A percentile compares a stretch with the other conserved stretches of the same genome.
Evolutionary conservation across 371 early-diverging fungal genomes (phyloP).

Genomic region (Globomyces sp.): DNA sequence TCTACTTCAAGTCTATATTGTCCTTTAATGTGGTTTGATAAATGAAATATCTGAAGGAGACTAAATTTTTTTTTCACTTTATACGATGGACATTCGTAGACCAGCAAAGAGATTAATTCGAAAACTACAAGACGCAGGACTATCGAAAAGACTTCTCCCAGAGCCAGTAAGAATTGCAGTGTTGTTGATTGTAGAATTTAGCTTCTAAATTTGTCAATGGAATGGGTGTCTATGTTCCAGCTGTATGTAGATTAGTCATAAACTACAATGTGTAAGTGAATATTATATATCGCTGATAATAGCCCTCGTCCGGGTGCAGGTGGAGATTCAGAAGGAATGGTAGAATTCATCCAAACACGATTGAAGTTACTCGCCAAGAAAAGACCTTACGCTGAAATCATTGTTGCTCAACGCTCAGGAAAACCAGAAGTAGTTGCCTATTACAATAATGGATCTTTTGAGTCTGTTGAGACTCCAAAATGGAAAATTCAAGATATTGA

Average conservation of each 20-base stretch:
- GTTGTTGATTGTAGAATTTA: slow-evolving; percentile 26
- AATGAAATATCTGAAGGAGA: too few species aligned
- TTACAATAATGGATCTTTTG: slow-evolving; percentile 31
- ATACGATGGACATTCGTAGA: too few species aligned
- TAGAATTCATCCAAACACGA: slow-evolving; percentile 33
- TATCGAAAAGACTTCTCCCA: slow-evolving; percentile 29
- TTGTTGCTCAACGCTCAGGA: slow-evolving; percentile 19
- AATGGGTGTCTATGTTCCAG: slow-evolving; percentile 33
- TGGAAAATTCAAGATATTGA: slow-evolving; percentile 23
- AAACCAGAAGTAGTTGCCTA: slow-evolving; percentile 27
- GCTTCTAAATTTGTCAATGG: slow-evolving; percentile 35
- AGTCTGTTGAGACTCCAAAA: slow-evolving; percentile 21
- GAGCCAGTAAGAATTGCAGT: slow-evolving; percentile 25
- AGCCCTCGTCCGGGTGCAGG: slow-evolving; percentile 37
- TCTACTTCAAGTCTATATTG: too few species aligned
- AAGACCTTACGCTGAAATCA: slow-evolving; percentile 41
- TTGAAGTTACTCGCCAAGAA: slow-evolving; percentile 26
- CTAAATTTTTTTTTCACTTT: too few species aligned
- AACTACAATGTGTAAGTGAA: slow-evolving; percentile 26
- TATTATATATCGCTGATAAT: not conserved
- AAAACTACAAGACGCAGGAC: slow-evolving; percentile 32
- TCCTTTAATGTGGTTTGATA: too few species aligned
- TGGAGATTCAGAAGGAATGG: slow-evolving; percentile 44
- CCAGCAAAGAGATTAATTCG: slow-evolving; percentile 18
- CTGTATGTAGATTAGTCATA: slow-evolving; percentile 34